Evolutionary conservation across 305 asterid species (phyloP).

Genomic region (Fraxinus xanthoxyloides): DNA sequence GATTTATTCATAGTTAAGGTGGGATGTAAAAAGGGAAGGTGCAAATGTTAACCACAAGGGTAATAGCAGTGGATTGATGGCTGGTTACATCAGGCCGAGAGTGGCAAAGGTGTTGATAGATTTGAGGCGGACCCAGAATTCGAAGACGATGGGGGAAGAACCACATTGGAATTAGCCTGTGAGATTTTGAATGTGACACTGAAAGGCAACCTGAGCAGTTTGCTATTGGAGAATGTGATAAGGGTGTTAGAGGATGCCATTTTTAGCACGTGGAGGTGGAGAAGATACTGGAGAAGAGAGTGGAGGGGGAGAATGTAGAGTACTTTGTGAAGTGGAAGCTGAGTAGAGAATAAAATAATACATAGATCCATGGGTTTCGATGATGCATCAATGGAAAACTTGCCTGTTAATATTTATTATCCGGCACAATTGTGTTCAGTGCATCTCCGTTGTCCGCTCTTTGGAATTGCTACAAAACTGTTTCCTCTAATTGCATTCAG

Average conservation of each 20-base stretch:
- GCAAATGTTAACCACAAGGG: background rate
- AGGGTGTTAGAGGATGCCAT: conserved; percentile 61
- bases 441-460: conserved; percentile 13
- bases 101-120: background rate
- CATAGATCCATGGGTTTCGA: conserved; percentile 11
- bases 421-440: conserved; percentile 20
- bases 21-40: background rate
- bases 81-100: too few relatives aligned
- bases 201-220: conserved; percentile 62
- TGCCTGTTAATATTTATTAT: conserved; percentile 9
- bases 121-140: background rate
- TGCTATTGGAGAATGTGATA: conserved; percentile 59
- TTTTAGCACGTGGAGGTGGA: conserved; percentile 72
- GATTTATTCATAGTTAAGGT: background rate
- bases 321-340: background rate
- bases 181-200: conserved; percentile 68
- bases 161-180: conserved; percentile 66
- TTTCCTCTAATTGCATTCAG: conserved; percentile 15
- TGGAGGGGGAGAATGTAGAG: conserved; percentile 39
- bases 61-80: background rate
- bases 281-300: conserved; percentile 79
- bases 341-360: conserved; percentile 21
- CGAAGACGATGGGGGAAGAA: conserved; percentile 58
- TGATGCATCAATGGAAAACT: conserved; percentile 25
- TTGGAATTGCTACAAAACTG: conserved; percentile 12